Evolutionary conservation across 1,284 basidiomycete species (phyloP).

Genomic region (Cryptococcus wingfieldii): DNA sequence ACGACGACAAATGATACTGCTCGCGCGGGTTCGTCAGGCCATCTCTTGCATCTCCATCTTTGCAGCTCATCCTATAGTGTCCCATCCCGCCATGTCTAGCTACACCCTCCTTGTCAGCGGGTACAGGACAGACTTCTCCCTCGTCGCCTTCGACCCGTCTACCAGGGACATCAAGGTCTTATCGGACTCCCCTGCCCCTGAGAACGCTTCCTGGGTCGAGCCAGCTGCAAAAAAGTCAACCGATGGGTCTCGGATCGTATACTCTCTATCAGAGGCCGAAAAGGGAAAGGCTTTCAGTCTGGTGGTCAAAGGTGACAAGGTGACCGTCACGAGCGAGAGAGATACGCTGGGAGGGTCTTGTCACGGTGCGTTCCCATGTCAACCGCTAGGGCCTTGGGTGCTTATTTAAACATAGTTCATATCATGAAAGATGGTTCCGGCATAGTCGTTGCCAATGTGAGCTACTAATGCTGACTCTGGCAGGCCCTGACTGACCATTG

Average conservation of each 20-base stretch:
- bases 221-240: constrained; percentile 2
- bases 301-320: constrained; percentile 20
- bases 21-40: too few species aligned
- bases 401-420: constrained; percentile 23
- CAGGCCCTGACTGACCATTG: background rate
- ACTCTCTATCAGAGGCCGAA: constrained; percentile 37
- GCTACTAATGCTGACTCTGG: constrained; percentile 7
- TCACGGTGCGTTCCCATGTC: constrained; percentile 29
- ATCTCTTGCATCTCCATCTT: too few species aligned
- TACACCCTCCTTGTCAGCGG: constrained; percentile 41
- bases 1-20: too few species aligned
- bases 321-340: constrained; percentile 28
- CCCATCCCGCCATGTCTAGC: background rate
- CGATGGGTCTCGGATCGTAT: constrained; percentile 21
- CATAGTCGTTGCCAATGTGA: constrained; percentile 38
- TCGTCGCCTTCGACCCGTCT: constrained; percentile 32
- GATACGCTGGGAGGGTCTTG: constrained; percentile 34
- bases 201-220: constrained; percentile 42
- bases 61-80: too few species aligned
- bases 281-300: constrained; percentile 28
- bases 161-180: constrained; percentile 21
- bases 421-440: constrained; percentile 41
- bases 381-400: background rate
- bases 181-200: constrained; percentile 26
- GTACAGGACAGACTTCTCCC: constrained; percentile 31